Conservation (phyloP, 2,329 filamentous ascomycete species). For the Volutella citrinella region DNA sequence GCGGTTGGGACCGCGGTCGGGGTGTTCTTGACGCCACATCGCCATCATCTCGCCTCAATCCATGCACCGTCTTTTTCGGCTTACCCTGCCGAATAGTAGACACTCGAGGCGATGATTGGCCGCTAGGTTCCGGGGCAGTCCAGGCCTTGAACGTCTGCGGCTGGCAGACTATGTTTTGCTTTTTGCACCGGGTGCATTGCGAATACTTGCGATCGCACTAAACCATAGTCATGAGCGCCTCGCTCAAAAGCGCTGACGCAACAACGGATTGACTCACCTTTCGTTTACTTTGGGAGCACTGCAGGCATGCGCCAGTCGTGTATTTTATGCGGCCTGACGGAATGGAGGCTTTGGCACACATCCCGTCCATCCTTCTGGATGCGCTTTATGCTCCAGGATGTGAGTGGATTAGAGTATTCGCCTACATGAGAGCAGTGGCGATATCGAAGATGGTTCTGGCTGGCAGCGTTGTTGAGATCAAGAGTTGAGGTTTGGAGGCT, state of each 20-base stretch:
- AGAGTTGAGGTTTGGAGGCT: no score
- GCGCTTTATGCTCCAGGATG: no score
- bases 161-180: slow-evolving; percentile 10
- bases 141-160: slow-evolving; percentile 14
- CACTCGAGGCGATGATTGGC: neutral
- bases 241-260: neutral
- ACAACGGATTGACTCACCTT: slow-evolving; percentile 6
- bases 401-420: no score
- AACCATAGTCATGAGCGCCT: neutral
- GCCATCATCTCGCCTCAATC: neutral
- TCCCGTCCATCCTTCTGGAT: no score
- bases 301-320: slow-evolving; percentile 11
- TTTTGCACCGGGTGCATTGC: slow-evolving; percentile 11
- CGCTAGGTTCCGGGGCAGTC: slow-evolving; percentile 2
- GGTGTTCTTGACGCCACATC: neutral
- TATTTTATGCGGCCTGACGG: neutral
- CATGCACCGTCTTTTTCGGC: neutral
- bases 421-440: no score
- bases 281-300: slow-evolving; percentile 11
- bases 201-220: slow-evolving; percentile 16
- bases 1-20: slow-evolving; percentile 1
- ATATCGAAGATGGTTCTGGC: no score
- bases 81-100: neutral
- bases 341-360: slow-evolving; percentile 1
- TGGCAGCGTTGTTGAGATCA: no score